Evolutionary conservation across 140 eudicot species (phyloP), one percentile per base, ranked within the genome.

Genomic region (Stevia rebaudiana): DNA sequence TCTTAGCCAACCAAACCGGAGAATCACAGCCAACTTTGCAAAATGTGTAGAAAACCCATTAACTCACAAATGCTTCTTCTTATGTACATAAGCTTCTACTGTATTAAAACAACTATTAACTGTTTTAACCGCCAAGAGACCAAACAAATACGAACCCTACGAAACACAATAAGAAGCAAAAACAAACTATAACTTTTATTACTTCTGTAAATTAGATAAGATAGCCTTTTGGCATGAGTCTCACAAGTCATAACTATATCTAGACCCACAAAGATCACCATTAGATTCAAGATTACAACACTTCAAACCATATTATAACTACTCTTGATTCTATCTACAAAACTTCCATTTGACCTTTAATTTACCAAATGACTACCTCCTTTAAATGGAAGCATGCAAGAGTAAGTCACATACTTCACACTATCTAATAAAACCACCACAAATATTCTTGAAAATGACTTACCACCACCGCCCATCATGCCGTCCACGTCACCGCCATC

Each of bases 341-440:
- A 70, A 74, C 69, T 54, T 54, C 22, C 70, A 47, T n/a, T n/a
- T n/a, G 24, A 6, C 39, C 35, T 28, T 55, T 55, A 85, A 22
- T 86, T 76, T 68, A 83, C 95, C 44, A 85, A 47, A 70, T 82
- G 89, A 68, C 74, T 77, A 48, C 84, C 81, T 53, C 94, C 94
- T 76, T 66, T 74, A 0, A 88, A 61, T 0, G 99, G 99, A 76
- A 94, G 96, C 88, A 85, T 81, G 77, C 99, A 94, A 11, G 99
- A 94, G 64, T 94, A 94, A 0, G 99, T 94, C 24, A 88, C 97
- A 73, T 94, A 94, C 86, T 94, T 94, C 22, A 88, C 95, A 50
- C 99, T 86, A 63, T 94, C 99, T 25, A 88, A 69, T 28, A 94
- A 81, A 43, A 94, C 99, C 41, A 94, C 99, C 52, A 94, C 99